phyloP scores from a whole-genome alignment of 164 flowering plant species.

The Sedum album region DNA sequence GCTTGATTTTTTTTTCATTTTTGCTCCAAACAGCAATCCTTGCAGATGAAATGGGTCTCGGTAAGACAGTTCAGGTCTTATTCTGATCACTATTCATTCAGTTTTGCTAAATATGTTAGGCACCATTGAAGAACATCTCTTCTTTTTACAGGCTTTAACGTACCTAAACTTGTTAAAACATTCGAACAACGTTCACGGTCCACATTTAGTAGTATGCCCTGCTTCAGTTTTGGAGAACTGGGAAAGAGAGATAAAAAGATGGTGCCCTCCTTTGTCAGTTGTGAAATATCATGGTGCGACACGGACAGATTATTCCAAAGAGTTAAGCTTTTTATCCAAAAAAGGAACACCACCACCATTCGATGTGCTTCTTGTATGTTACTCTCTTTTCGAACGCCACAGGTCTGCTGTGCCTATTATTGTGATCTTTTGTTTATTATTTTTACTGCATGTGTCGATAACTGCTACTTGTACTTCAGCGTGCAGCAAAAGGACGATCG shows the following conservation, averaged over 20 bases:
- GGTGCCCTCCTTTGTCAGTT: constrained; percentile 91
- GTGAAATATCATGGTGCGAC: constrained; percentile 80
- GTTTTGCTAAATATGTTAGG: not conserved
- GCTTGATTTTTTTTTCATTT: not conserved
- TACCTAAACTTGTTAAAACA: constrained; percentile 70
- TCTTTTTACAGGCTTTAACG: constrained; percentile 72
- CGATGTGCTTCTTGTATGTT: constrained; percentile 87
- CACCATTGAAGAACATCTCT: constrained; percentile 4
- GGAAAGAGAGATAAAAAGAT: constrained; percentile 89
- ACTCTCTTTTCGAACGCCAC: constrained; percentile 91
- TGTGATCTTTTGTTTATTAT: not conserved
- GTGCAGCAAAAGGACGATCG: constrained; percentile 96
- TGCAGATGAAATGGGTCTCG: constrained; percentile 99
- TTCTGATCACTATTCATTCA: constrained; percentile 1
- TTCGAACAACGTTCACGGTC: constrained; percentile 79
- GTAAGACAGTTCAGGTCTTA: constrained; percentile 89
- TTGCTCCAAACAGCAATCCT: constrained; percentile 62
- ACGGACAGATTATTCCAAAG: constrained; percentile 61
- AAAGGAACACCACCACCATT: constrained; percentile 81
- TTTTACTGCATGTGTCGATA: not conserved
- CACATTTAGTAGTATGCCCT: constrained; percentile 94
- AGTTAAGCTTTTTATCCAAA: constrained; percentile 53
- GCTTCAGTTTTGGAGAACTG: constrained; percentile 95
- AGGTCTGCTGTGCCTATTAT: constrained; percentile 37
- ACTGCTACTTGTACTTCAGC: constrained; percentile 30